These are phyloP conservation scores for Stevia rebaudiana DNA, from an alignment of 140 eudicot species.

Conservation along the genomic window DNA sequence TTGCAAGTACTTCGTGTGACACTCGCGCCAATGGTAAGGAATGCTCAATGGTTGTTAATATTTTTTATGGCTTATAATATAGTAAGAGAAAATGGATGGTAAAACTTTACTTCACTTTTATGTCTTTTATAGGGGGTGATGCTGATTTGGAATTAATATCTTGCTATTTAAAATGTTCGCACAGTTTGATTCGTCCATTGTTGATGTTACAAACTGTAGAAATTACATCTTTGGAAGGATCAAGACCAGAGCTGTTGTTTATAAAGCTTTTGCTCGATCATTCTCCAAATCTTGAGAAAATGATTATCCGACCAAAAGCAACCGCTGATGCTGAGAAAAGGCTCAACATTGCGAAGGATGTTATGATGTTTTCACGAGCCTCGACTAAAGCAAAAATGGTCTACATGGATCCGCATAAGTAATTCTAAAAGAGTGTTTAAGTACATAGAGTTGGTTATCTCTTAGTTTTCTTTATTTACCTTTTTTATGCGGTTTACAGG, in stretches of 20 bases:
- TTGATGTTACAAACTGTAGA: background rate
- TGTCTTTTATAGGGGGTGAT: background rate
- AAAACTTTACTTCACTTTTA: background rate
- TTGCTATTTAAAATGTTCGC: background rate
- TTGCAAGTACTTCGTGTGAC: background rate
- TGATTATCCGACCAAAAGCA: background rate
- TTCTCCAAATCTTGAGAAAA: constrained; percentile 15
- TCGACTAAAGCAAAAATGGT: constrained; percentile 16
- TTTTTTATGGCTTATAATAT: too few species aligned
- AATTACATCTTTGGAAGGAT: background rate
- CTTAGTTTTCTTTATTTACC: background rate
- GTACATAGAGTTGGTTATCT: background rate
- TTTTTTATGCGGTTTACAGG: background rate
- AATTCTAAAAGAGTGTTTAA: background rate
- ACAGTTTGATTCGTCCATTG: constrained; percentile 4
- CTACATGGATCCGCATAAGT: background rate
- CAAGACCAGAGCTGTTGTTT: constrained; percentile 13
- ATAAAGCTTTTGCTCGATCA: constrained; percentile 15
- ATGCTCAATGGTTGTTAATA: background rate
- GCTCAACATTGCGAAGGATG: constrained; percentile 7
- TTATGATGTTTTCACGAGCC: constrained; percentile 14
- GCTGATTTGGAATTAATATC: constrained; percentile 2
- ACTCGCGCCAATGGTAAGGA: background rate
- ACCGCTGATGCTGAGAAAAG: background rate
- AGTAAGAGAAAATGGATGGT: background rate